Conservation (phyloP, 2,329 filamentous ascomycete species). For the Pestalotiopsis fici region DNA sequence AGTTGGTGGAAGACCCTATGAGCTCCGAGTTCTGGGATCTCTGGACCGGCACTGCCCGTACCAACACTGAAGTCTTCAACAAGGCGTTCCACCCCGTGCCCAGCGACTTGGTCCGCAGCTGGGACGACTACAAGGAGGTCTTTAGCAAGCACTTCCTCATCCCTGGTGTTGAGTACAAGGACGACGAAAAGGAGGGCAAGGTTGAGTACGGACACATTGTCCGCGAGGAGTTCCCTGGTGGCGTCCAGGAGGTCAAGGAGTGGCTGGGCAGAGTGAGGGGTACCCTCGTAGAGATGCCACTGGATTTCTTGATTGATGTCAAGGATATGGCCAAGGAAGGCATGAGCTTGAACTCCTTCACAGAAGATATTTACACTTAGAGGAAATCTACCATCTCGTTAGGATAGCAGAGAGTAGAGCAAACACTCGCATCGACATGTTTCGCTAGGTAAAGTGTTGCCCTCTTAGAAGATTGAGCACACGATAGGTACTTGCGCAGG, state of each 20-base stretch:
- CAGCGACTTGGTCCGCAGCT: conserved; percentile 66
- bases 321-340: conserved; percentile 85
- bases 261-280: conserved; percentile 67
- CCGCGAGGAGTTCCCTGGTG: conserved; percentile 73
- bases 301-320: conserved; percentile 79
- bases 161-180: conserved; percentile 43
- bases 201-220: conserved; percentile 89
- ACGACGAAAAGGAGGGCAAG: conserved; percentile 42
- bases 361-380: conserved; percentile 71
- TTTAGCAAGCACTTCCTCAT: conserved; percentile 68
- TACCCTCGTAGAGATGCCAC: conserved; percentile 84
- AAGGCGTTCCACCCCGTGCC: conserved; percentile 82
- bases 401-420: neutral
- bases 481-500: neutral
- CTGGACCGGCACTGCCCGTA: conserved; percentile 73
- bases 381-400: neutral
- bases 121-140: conserved; percentile 74
- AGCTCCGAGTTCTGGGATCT: conserved; percentile 66
- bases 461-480: neutral
- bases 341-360: conserved; percentile 69
- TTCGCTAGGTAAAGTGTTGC: neutral
- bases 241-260: conserved; percentile 73
- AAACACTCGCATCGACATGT: neutral
- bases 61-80: conserved; percentile 80
- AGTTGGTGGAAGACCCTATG: conserved; percentile 74